Base-by-base conservation (phyloP, 1,284 basidiomycete genomes). In the Ustilago trichophora region DNA sequence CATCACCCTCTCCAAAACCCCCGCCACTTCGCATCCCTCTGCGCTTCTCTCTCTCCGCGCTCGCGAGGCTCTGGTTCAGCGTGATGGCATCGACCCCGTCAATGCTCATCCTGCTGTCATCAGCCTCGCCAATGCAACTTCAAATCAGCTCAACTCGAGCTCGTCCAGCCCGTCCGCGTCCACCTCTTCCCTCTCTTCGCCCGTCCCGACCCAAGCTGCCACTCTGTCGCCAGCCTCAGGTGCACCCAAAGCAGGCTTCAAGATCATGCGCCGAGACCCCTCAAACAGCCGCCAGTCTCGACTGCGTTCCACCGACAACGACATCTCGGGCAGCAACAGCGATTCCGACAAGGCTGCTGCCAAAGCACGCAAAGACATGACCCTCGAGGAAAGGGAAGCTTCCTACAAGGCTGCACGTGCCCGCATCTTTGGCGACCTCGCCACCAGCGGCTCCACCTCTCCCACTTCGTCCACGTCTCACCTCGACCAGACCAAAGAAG, bases 331-430 rank as follows among this genome's bases (percentile, higher is more conserved):
- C 33, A 42, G 32, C 47, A 45, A 41, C 41, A 60, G 38, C 46
- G 58, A 67, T n/a, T 43, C 59, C 4, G 51, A 62, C 13, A 53
- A 36, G 27, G 33, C 43, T 6, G 22, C 50, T 13, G 22, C 53
- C 25, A 70, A 73, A 26, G 58, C 60, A 10, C 57, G 71, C 34
- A 69, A 59, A 34, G 60, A 75, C 33, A 75, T 75, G 73, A 77
- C 75, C 3, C 68, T 77, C n/a, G 68, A 75, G 44, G 75, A 77
- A 46, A 38, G 73, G 21, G 73, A 75, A 37, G 72, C 71, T 16
- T 62, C 70, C 4, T 77, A 77, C 63, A 64, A 57, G 46, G 73
- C 70, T n/a, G 75, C 75, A 3, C 50, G 75, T 12, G 63, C 69
- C 7, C 54, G 75, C 24, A 77, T 77, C 53, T 77, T 77, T 57